A percentile compares a stretch with the other conserved stretches of the same genome.
These are phyloP conservation scores for Lichtheimia hyalospora DNA, from an alignment of 371 early-diverging fungal species.

Conservation along the genomic window DNA sequence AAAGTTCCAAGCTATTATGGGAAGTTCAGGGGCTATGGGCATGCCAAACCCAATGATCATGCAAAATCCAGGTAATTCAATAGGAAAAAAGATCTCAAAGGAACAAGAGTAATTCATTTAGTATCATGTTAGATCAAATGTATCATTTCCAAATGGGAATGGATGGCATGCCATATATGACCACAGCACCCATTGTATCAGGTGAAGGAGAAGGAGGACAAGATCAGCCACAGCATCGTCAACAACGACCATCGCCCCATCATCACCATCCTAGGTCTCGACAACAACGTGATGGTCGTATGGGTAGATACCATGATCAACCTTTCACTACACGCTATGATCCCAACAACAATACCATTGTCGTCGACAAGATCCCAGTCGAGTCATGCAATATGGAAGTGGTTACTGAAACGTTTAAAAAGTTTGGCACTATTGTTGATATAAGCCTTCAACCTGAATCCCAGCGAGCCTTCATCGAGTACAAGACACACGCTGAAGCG, in stretches of 20 bases:
- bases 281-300: neutral
- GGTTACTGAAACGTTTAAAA: conserved; percentile 68
- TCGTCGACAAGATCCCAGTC: conserved; percentile 74
- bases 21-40: neutral
- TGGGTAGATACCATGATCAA: conserved; percentile 6
- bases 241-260: neutral
- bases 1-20: conserved; percentile 4
- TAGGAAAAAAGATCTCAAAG: neutral
- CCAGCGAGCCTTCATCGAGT: conserved; percentile 62
- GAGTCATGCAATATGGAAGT: conserved; percentile 60
- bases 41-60: conserved; percentile 8
- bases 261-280: neutral
- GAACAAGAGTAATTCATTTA: no score
- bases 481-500: conserved; percentile 57
- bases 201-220: conserved; percentile 2
- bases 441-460: conserved; percentile 52
- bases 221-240: neutral
- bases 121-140: neutral
- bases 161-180: neutral
- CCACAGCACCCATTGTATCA: neutral
- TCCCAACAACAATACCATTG: conserved; percentile 49
- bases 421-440: conserved; percentile 71
- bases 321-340: conserved; percentile 21
- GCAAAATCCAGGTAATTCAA: neutral
- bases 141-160: conserved; percentile 2